Base-by-base conservation (phyloP, 1,284 basidiomycete species). In the Exobasidium rhododendri region DNA sequence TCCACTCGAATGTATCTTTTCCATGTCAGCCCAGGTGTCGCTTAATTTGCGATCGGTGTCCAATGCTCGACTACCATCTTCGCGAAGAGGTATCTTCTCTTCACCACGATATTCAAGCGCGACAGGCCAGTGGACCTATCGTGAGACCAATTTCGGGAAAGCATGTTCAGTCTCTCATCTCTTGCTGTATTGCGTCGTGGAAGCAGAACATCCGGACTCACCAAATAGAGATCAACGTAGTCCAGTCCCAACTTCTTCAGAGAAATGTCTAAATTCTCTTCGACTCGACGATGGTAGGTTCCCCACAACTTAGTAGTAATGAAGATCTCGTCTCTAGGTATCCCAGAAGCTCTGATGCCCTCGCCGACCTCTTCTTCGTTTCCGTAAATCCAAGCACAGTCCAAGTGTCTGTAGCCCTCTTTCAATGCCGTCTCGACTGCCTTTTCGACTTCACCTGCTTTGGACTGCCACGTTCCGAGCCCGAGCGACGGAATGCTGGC, bases 351-450 rank as follows among this genome's bases (percentile, higher is more conserved):
- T 43, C 83, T 81, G 78, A 94, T 87, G 30, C 91, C 92, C 54
- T 88, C 71, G 6, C 90, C 91, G 22, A 91, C 90, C 79, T 91
- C 89, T 71, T 86, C 88, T 81, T 94, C 91, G 80, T 94, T 93
- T 47, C 81, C 73, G 63, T 80, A 74, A 28, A 70, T 26, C 43
- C 65, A 69, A 22, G 68, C 66, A 17, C 60, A 61, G 30, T 70
- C 67, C 53, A 44, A 31, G 32, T 59, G 61, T 10, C 62, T 26
- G 35, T 60, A 57, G 1, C 72, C 72, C n/a, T 32, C 45, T 49
- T 62, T 66, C 53, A 74, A 56, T 20, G 72, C 72, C 44, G 50
- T 69, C 20, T 74, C 75, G 61, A 88, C 83, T 4, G 82, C 74
- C 1, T 83, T 69, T 56, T 83, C 73, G 3, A 84, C 86, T 71